Base-by-base conservation (phyloP, 2,329 filamentous ascomycete genomes). In the Cordyceps pruinosa region DNA sequence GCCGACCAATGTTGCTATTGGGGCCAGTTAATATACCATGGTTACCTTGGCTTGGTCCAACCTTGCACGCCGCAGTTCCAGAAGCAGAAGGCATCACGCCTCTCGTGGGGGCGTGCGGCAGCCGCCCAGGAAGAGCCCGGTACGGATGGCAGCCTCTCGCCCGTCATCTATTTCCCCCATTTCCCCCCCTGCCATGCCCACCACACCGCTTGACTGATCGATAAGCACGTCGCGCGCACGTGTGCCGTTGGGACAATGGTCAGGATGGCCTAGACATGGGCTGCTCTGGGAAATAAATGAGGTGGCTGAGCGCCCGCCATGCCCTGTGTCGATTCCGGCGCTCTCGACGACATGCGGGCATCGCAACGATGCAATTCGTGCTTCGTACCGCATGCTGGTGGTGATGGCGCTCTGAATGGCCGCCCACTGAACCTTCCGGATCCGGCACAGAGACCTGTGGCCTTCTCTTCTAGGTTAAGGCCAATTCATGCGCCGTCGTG, bases 141-240 rank as follows among this genome's bases (percentile, higher is more conserved):
- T 8, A 26, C 39, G 41, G 50, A 32, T 30, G 23, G 34, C 26
- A 52, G 23, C 44, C 44, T 56, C 25, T n/a, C 26, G 19, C 9
- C 51, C 30, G 47, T 19, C 41, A 54, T 42, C 37, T 50, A 39
- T 28, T 19, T 9, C 23, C 39, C 15, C 9, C 37, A 41, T 21
- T 41, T 15, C 13, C 6, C 37, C 42, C 35, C 45, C 28, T 57
- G 35, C 37, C 19, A 30, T 42, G 45, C 26, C 37, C 46, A 44
- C 47, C 55, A 51, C 55, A 57, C 55, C 55, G 55, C 55, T 57
- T 52, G 17, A 57, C 12, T 57, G 41, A 57, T 57, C 47, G 47
- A 46, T 57, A 26, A 7, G 41, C n/a, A 41, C 19, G 12, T 21
- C 8, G 28, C 28, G 41, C 26, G 41, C 55, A 57, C 55, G 55